Conservation (phyloP, 208 protist species). For the Trypanosoma mega region DNA sequence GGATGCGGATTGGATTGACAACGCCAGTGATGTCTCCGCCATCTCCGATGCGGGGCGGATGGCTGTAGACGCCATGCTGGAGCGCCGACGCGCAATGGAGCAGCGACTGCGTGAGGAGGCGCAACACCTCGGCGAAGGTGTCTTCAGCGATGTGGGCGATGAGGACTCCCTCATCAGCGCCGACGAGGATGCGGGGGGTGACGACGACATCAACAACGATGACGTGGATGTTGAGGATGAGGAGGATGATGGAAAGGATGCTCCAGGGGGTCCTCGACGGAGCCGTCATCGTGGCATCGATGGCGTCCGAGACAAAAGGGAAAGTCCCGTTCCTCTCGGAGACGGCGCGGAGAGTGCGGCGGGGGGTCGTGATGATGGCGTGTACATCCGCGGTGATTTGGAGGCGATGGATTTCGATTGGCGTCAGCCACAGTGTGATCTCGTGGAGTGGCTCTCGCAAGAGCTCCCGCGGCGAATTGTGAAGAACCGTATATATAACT, state of each 20-base stretch:
- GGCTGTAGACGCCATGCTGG: slow-evolving; percentile 75
- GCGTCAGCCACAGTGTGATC: slow-evolving; percentile 79
- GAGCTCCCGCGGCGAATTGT: slow-evolving; percentile 82
- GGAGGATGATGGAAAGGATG: neutral
- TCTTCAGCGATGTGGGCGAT: slow-evolving; percentile 83
- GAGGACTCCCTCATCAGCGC: slow-evolving; percentile 35
- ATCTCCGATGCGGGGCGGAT: slow-evolving; percentile 71
- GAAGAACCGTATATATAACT: slow-evolving; percentile 92
- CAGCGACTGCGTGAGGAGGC: slow-evolving; percentile 56
- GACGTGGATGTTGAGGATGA: slow-evolving; percentile 26
- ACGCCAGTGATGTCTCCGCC: slow-evolving; percentile 68
- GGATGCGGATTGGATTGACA: slow-evolving; percentile 77
- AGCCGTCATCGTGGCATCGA: neutral
- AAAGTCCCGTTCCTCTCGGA: slow-evolving; percentile 16
- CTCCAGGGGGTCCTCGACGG: slow-evolving; percentile 4
- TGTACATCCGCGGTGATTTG: slow-evolving; percentile 77
- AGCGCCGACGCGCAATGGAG: slow-evolving; percentile 70
- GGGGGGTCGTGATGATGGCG: slow-evolving; percentile 27
- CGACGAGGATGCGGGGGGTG: too few species aligned
- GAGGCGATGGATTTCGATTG: slow-evolving; percentile 86
- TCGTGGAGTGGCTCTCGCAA: slow-evolving; percentile 90
- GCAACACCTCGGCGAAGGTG: slow-evolving; percentile 68
- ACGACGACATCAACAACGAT: slow-evolving; percentile 26
- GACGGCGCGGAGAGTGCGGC: slow-evolving; percentile 32
- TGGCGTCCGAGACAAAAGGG: too few species aligned